Evolutionary conservation across 345 rosid species (phyloP), one percentile per base, ranked within the genome.

Genomic region (Bretschneidera sinensis): DNA sequence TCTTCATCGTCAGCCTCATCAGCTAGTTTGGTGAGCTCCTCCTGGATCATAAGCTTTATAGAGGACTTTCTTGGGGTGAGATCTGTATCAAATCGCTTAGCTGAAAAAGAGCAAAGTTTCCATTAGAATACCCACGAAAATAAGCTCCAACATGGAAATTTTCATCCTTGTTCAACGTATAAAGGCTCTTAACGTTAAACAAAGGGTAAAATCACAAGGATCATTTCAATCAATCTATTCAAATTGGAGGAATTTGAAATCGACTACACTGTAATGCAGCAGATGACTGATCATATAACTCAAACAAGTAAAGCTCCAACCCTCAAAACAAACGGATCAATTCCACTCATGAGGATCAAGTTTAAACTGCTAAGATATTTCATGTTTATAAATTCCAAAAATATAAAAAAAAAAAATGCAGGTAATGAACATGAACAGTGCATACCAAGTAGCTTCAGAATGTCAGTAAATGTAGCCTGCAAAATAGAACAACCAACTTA

Each of bases 401-500:
- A n/a, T n/a, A n/a, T n/a, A n/a, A 39, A 51, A 35, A 71, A 34
- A 55, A 61, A 20, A 25, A 58, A 60, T 33, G 17, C n/a, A 52
- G 56, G 1, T 25, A 19, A 50, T 21, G 15, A 0, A 67, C 52
- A 50, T 8, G 51, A 74, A 51, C 48, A 62, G 67, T 8, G 24
- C 86, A 51, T 87, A 92, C 98, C 94, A 6, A 92, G 96, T 65
- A 31, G 70, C 70, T 84, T 84, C 67, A 92, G 77, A 69, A 92
- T 89, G 77, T 92, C 98, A 0, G 94, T 87, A 74, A 92, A 89
- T 11, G 98, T 92, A 52, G 98, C 94, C 98, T 92, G 94, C 83
- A 87, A 61, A 75, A 71, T 33, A 64, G 49, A 57, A 60, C 34
- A 73, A 56, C 35, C 43, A 59, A 55, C 45, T 49, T n/a, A n/a